Conservation (phyloP, 139 green algal genomes). For the Zygnema circumcarinatum region DNA sequence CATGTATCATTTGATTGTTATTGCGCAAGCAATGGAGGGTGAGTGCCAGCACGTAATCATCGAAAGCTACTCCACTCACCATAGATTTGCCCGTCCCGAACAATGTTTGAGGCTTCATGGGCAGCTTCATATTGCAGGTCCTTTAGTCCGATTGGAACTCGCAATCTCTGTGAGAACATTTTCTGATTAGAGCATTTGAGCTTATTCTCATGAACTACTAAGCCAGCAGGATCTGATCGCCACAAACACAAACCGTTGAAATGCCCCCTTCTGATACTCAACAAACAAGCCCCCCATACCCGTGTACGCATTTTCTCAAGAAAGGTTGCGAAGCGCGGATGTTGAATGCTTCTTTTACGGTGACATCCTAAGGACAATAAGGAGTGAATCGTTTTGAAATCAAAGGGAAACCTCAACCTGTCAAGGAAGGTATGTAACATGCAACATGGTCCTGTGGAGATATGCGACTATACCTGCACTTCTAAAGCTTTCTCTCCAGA, state of each 20-base stretch:
- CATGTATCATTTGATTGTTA: background rate
- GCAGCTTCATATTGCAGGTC: background rate
- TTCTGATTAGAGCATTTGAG: background rate
- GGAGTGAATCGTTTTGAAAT: too few relatives aligned
- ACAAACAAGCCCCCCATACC: background rate
- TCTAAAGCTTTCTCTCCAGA: too few relatives aligned
- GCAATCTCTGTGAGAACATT: background rate
- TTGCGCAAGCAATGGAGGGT: too few relatives aligned
- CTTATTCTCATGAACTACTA: background rate
- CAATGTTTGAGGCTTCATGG: background rate
- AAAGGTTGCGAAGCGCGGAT: too few relatives aligned
- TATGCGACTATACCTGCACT: too few relatives aligned
- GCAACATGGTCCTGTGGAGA: too few relatives aligned
- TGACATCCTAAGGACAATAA: too few relatives aligned
- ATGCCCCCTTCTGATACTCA: background rate
- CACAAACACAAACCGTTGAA: background rate
- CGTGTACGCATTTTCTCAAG: background rate
- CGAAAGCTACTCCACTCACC: background rate
- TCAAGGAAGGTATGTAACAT: too few relatives aligned
- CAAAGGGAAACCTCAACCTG: too few relatives aligned
- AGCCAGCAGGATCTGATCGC: background rate
- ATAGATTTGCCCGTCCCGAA: background rate
- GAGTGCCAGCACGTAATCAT: background rate
- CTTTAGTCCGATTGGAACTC: background rate
- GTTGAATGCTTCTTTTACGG: too few relatives aligned